These are phyloP conservation scores for Mycena vitilis DNA, from an alignment of 768 basidiomycete species.

Conservation along the genomic window DNA sequence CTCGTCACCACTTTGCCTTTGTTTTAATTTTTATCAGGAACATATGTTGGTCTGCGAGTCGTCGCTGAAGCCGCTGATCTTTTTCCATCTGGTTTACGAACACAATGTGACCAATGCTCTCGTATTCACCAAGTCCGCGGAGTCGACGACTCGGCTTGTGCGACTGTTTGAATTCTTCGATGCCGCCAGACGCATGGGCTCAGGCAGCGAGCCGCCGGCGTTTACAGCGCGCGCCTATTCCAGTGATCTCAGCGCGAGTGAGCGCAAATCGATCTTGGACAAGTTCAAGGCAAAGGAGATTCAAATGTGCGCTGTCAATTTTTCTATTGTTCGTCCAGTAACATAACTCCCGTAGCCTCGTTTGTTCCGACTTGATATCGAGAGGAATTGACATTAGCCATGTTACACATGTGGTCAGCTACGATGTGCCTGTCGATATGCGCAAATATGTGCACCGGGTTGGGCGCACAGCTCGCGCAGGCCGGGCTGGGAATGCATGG, in stretches of 20 bases:
- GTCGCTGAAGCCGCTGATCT: slow-evolving; percentile 85
- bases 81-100: slow-evolving; percentile 86
- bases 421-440: slow-evolving; percentile 97
- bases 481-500: slow-evolving; percentile 91
- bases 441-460: slow-evolving; percentile 98
- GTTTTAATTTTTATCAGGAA: slow-evolving; percentile 70
- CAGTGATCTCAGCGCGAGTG: slow-evolving; percentile 79
- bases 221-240: slow-evolving; percentile 81
- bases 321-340: not conserved
- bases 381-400: slow-evolving; percentile 95
- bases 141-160: slow-evolving; percentile 87
- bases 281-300: slow-evolving; percentile 86
- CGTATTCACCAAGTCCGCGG: slow-evolving; percentile 97
- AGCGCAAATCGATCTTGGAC: slow-evolving; percentile 82
- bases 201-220: slow-evolving; percentile 33
- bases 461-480: slow-evolving; percentile 95
- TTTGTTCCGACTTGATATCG: slow-evolving; percentile 97
- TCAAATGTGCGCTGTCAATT: slow-evolving; percentile 74
- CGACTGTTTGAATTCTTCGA: slow-evolving; percentile 87
- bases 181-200: slow-evolving; percentile 31
- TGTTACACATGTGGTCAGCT: slow-evolving; percentile 93
- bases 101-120: slow-evolving; percentile 75
- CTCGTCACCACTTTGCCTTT: not conserved
- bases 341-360: slow-evolving; percentile 65
- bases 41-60: slow-evolving; percentile 86